Base-by-base conservation (phyloP, 257 asterid genomes). In the Plantago ovata region DNA sequence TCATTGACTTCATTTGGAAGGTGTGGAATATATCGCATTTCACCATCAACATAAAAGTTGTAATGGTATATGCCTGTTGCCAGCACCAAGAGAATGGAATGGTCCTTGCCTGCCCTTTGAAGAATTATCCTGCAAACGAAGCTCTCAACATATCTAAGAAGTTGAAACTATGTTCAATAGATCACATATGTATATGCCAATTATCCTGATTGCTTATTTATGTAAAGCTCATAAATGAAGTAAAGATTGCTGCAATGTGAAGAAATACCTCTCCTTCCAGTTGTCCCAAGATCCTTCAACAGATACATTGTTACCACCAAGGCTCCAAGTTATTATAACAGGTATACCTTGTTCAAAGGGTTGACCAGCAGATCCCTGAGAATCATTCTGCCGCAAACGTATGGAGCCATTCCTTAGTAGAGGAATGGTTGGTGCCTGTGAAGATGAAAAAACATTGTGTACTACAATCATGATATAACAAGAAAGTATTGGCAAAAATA, bases 221-320 rank as follows among this genome's bases (percentile, higher is more conserved):
- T 12, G 55, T 21, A 49, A 57, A 55, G 24, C 67, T 38, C 38
- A 28, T 38, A 55, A 9, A 24, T 21, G 24, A 67, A 76, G 42
- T 23, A 60, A 21, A 36, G 41, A 60, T 39, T 52, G 44, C 44
- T 9, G 52, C 48, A 63, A 63, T 51, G 41, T 28, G 56, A 16
- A 63, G 51, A 40, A 52, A 57, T 52, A 91, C 98, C 95, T 85
- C 67, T 94, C 72, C 55, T 74, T 81, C 95, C 96, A 91, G 72
- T 83, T 85, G 74, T 91, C 96, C 98, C 98, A 91, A 51, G 96
- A 91, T 65, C 98, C 96, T 76, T 91, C 88, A 52, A 87, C 81
- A 10, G 82, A 79, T 66, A 91, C 96, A 33, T 44, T 75, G 68
- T 78, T 85, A 72, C 98, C 95, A 50, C 85, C 85, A 62, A 66